phyloP scores from a whole-genome alignment of 1,284 basidiomycete genomes.

The Cystobasidiaceae sp. region DNA sequence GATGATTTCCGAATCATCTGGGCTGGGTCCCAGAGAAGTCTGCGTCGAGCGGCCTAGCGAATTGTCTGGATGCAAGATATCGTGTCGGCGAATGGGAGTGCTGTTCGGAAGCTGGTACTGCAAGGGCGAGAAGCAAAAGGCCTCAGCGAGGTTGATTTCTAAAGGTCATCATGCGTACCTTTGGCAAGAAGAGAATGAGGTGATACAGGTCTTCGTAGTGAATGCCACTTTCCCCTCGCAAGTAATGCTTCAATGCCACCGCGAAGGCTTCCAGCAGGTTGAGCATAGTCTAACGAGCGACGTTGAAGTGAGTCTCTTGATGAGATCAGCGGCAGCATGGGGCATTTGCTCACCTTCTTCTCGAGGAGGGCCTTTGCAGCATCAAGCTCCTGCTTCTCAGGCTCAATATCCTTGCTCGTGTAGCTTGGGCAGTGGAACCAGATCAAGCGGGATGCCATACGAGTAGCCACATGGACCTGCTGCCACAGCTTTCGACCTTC shows the following conservation, averaged over 20 bases:
- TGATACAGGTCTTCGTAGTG: conserved; percentile 37
- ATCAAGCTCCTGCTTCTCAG: conserved; percentile 16
- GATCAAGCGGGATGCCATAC: conserved; percentile 5
- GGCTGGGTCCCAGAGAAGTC: background rate
- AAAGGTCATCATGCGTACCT: background rate
- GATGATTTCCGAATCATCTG: background rate
- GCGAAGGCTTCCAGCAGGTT: conserved; percentile 37
- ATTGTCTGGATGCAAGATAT: background rate
- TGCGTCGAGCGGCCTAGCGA: background rate
- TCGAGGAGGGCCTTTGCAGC: conserved; percentile 24
- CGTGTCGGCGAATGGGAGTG: conserved; percentile 12
- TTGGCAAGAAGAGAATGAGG: conserved; percentile 33
- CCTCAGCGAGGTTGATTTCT: background rate
- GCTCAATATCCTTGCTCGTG: background rate
- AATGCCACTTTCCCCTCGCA: conserved; percentile 44
- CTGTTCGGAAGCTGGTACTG: conserved; percentile 12
- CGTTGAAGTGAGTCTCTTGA: background rate
- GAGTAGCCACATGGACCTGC: conserved; percentile 17
- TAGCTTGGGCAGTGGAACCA: conserved; percentile 28
- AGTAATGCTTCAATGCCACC: conserved; percentile 44
- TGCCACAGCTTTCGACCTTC: conserved; percentile 29
- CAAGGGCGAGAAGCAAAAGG: background rate
- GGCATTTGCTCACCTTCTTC: conserved; percentile 11
- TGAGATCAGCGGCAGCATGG: background rate
- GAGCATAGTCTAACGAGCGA: conserved; percentile 16